These are phyloP conservation scores for Komagataella populi DNA, from an alignment of 805 yeast species.

Conservation along the genomic window DNA sequence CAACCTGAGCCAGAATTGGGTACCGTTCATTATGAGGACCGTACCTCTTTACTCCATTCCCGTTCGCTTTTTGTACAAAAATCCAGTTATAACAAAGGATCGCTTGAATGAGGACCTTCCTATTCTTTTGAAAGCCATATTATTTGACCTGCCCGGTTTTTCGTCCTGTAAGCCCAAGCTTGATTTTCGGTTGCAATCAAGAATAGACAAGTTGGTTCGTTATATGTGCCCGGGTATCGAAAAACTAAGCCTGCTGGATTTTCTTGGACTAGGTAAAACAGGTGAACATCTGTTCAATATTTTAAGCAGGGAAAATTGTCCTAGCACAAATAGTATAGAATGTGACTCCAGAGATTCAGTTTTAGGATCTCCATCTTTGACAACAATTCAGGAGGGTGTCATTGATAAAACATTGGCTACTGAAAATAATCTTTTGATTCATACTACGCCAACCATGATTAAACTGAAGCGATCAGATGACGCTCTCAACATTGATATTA, in stretches of 20 bases:
- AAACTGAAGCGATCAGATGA: slow-evolving; percentile 22
- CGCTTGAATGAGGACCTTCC: slow-evolving; percentile 14
- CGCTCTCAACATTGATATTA: slow-evolving; percentile 29
- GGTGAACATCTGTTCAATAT: neutral
- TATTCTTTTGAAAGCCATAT: slow-evolving; percentile 15
- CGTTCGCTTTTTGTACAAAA: slow-evolving; percentile 25
- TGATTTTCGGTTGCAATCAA: neutral
- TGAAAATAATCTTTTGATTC: slow-evolving; percentile 11
- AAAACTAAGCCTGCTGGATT: neutral
- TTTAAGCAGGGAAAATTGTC: neutral
- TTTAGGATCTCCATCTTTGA: slow-evolving; percentile 5
- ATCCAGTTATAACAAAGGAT: slow-evolving; percentile 14
- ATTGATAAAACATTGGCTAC: neutral
- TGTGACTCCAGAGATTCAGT: neutral
- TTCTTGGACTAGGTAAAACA: neutral
- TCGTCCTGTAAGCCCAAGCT: neutral
- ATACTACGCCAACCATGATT: slow-evolving; percentile 20
- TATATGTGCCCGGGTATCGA: neutral
- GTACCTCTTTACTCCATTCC: slow-evolving; percentile 57
- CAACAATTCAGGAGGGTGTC: neutral
- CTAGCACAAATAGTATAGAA: neutral
- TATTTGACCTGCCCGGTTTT: slow-evolving; percentile 8
- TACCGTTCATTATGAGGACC: slow-evolving; percentile 55
- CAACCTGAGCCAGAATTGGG: slow-evolving; percentile 36
- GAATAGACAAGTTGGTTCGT: neutral